Percentiles rank a stretch among this genome's conserved stretches.
These are phyloP conservation scores for Metarhizium guizhouense DNA, from an alignment of 2,329 filamentous ascomycete species.

Conservation along the genomic window DNA sequence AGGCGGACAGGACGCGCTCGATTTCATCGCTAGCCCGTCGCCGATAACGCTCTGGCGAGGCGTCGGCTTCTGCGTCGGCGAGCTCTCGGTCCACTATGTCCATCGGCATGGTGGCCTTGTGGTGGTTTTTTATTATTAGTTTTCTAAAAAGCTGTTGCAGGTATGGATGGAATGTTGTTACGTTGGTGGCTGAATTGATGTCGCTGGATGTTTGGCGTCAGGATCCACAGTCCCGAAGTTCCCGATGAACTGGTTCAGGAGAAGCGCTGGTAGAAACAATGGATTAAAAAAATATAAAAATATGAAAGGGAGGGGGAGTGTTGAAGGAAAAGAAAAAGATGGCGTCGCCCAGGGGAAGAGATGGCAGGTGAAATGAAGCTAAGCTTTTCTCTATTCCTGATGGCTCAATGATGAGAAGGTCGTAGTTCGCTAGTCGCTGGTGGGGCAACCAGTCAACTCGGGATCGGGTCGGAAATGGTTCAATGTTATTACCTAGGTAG, in stretches of 20 bases:
- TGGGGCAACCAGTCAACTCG: too few species aligned
- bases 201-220: neutral
- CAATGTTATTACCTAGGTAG: neutral
- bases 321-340: too few species aligned
- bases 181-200: neutral
- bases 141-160: neutral
- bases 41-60: conserved; percentile 31
- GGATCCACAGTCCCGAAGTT: too few species aligned
- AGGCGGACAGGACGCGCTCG: conserved; percentile 48
- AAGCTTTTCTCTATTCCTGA: neutral
- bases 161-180: neutral
- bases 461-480: neutral
- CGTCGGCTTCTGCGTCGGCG: conserved; percentile 44
- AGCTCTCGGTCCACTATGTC: conserved; percentile 47
- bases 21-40: conserved; percentile 43
- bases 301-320: neutral
- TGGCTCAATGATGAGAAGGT: neutral
- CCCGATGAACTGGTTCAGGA: too few species aligned
- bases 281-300: neutral
- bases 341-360: neutral
- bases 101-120: conserved; percentile 26
- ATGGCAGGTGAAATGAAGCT: neutral
- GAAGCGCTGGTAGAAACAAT: too few species aligned
- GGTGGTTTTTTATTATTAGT: neutral
- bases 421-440: too few species aligned